Base-by-base conservation (phyloP, 768 basidiomycete species). In the Cubamyces lactineus region DNA sequence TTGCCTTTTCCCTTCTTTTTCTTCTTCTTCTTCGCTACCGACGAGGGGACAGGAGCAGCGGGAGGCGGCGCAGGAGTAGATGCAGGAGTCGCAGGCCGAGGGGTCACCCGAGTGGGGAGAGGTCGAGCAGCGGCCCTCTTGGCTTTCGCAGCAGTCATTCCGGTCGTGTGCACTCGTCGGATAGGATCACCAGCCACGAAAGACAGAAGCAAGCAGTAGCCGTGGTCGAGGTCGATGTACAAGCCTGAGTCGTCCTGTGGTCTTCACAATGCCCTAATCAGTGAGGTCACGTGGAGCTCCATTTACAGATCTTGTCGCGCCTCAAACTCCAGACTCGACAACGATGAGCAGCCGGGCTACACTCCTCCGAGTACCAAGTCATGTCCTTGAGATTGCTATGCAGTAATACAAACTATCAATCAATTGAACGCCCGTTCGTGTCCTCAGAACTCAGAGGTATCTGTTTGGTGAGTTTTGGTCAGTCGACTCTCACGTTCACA, bases 1-100 rank as follows among this genome's bases (percentile, higher is more conserved):
- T 72, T 73, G 23, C 75, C 77, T 64, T 81, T 82, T 5, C 72
- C 73, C 64, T 79, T 80, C 67, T 74, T 79, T 75, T 81, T 82
- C 73, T 79, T 81, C 60, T 75, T 76, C 73, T 75, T 77, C 78
- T 76, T 81, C 41, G 69, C 68, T 41, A 69, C 72, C 41, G 67
- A 41, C 17, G 64, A 30, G 19, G 63, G 54, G 5, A 55, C n/a
- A 38, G 63, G 28, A 15, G 65, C 54, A 24, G 67, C 39, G 7
- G 64, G 15, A 21, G 66, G 12, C 4, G 61, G 34, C 6, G 63
- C 52, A 21, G 68, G 66, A 41, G 55, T 57, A 13, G 61, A 21
- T 12, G 63, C 51, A 21, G 68, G 66, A 42, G 59, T 61, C 41
- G 65, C 59, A 43, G 66, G 54, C 24, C 62, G 57, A 47, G 57